Conservation (phyloP, 345 rosid species). For the Cochlearia excelsa region DNA sequence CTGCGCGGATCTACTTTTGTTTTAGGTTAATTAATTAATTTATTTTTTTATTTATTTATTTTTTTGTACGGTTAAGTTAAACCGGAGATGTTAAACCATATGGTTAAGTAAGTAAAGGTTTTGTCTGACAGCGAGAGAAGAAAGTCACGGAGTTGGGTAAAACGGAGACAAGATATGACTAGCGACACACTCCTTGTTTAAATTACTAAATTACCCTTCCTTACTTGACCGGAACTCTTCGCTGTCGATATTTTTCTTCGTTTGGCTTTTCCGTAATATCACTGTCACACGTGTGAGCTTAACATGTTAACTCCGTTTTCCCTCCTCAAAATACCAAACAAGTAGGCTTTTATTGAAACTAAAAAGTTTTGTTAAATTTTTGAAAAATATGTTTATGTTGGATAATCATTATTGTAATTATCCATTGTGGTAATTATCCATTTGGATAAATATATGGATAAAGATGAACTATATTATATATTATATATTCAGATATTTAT, state of each 20-base stretch:
- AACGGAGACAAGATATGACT: constrained; percentile 37
- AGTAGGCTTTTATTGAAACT: too few species aligned
- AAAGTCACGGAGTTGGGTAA: constrained; percentile 42
- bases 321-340: too few species aligned
- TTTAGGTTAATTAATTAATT: background rate
- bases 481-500: too few species aligned
- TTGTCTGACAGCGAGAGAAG: constrained; percentile 28
- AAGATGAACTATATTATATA: too few species aligned
- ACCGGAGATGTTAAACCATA: constrained; percentile 21
- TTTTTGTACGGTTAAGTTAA: constrained; percentile 4
- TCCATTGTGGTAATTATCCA: too few species aligned
- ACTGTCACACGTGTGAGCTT: constrained; percentile 21
- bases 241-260: constrained; percentile 9
- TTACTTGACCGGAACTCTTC: constrained; percentile 35
- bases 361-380: too few species aligned
- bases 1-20: constrained; percentile 24
- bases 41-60: background rate
- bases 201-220: constrained; percentile 26
- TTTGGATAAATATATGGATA: too few species aligned
- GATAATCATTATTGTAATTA: too few species aligned
- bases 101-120: constrained; percentile 10
- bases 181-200: constrained; percentile 24
- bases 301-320: too few species aligned
- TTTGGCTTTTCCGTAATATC: constrained; percentile 27
- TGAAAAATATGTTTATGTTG: too few species aligned